These are phyloP conservation scores for Mycosphaerella arachidis DNA, from an alignment of 2,329 filamentous ascomycete genomes.

Conservation along the genomic window DNA sequence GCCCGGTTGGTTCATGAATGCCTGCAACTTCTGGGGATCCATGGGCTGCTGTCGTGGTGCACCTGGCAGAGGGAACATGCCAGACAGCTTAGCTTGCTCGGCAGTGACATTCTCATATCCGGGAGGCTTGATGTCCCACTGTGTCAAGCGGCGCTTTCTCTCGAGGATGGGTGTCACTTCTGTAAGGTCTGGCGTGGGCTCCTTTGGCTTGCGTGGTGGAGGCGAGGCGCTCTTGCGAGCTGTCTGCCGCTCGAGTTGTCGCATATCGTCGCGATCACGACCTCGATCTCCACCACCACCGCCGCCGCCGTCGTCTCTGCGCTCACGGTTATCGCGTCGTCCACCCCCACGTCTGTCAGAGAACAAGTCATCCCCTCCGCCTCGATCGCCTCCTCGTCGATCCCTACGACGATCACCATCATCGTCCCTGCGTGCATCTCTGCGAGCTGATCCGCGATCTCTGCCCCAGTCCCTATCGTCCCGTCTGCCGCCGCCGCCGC, in stretches of 20 bases:
- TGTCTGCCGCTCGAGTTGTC: slow-evolving; percentile 31
- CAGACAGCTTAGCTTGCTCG: slow-evolving; percentile 95
- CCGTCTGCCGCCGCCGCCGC: slow-evolving; percentile 18
- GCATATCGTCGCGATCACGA: slow-evolving; percentile 34
- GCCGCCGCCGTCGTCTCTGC: slow-evolving; percentile 26
- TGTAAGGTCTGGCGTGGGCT: slow-evolving; percentile 92
- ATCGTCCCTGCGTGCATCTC: slow-evolving; percentile 54
- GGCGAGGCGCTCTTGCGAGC: slow-evolving; percentile 69
- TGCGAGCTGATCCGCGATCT: slow-evolving; percentile 65
- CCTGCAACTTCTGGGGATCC: slow-evolving; percentile 89
- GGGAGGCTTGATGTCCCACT: slow-evolving; percentile 99
- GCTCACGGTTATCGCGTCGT: slow-evolving; percentile 38
- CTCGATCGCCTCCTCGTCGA: slow-evolving; percentile 45
- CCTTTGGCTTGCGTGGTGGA: slow-evolving; percentile 81
- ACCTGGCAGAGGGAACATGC: slow-evolving; percentile 97
- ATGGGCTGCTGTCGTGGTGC: slow-evolving; percentile 92
- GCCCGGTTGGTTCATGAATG: slow-evolving; percentile 87
- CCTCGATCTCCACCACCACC: slow-evolving; percentile 34
- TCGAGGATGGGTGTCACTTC: slow-evolving; percentile 76
- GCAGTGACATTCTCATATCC: slow-evolving; percentile 98
- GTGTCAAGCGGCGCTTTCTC: slow-evolving; percentile 86
- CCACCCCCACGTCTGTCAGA: slow-evolving; percentile 25
- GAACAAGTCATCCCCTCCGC: slow-evolving; percentile 32
- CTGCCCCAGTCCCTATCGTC: slow-evolving; percentile 64
- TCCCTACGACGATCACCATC: slow-evolving; percentile 47